Evolutionary conservation across 306 rosid genomes (phyloP), one percentile per base, ranked within the genome.

Genomic region (Lathyrus aphaca): DNA sequence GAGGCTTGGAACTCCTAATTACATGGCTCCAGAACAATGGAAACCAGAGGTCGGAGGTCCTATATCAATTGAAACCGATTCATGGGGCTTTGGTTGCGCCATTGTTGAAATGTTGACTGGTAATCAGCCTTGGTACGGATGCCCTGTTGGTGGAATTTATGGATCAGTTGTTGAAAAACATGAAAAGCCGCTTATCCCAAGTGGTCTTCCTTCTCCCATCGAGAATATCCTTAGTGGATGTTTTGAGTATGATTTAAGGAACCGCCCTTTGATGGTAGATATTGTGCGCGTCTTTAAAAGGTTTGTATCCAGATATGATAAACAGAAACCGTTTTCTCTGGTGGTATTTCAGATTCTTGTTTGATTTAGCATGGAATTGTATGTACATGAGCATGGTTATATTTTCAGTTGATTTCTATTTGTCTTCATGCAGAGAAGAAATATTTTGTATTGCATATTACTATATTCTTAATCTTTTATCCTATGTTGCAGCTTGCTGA

Each of bases 1-100:
- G 72, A 85, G 97, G 85, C 81, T 86, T 71, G 98, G 98, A 79
- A 86, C 94, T 53, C 96, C 97, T 57, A 88, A 80, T 82, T 93
- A 93, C 88, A 90, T 93, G 98, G 97, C 97, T 60, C 97, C 98
- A 32, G 98, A 93, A 74, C 97, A 90, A 77, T 90, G 97, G 98
- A 82, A 86, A 64, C 96, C 97, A 46, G 96, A 93, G 60, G 77
- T 83, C 43, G 81, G 96, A 84, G 98, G 98, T 50, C 97, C 98
- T 3, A 74, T 90, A 67, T 90, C 96, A 11, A 84, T 82, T 65
- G 97, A 94, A 83, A 90, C 97, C 0, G 98, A 94, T 80, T 85
- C 96, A 3, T 94, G 97, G 98, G 96, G 96, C 23, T 88, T 90
- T n/a, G 98, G 90, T 9, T 94, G 98, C 79, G 74, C 81, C 55